phyloP scores from a whole-genome alignment of 768 basidiomycete species.

The Mycena sanguinolenta region DNA sequence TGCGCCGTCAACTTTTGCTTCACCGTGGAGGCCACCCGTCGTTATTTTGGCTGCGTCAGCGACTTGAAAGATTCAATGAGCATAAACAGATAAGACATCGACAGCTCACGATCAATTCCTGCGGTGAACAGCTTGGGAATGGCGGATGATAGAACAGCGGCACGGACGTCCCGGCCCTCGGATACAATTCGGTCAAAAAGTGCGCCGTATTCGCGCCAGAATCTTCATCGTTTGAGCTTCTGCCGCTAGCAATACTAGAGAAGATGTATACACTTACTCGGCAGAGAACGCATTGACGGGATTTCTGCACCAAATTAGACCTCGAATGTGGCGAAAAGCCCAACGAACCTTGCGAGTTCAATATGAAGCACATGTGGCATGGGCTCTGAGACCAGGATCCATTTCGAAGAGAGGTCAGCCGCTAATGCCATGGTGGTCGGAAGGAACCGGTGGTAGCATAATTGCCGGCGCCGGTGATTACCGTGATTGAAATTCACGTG shows the following conservation, averaged over 20 bases:
- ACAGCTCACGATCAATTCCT: conserved; percentile 69
- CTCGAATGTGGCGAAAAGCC: neutral
- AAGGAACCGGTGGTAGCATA: neutral
- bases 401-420: conserved; percentile 38
- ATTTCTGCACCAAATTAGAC: conserved; percentile 42
- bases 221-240: conserved; percentile 48
- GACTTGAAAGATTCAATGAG: conserved; percentile 8
- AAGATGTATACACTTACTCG: conserved; percentile 41
- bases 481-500: too few species aligned
- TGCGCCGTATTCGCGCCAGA: conserved; percentile 67
- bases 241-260: neutral
- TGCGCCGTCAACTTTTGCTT: conserved; percentile 48
- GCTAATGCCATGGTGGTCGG: conserved; percentile 31
- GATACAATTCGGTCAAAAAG: conserved; percentile 59
- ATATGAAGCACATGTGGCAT: conserved; percentile 55
- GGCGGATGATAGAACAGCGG: conserved; percentile 67
- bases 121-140: conserved; percentile 72
- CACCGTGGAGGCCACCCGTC: conserved; percentile 12
- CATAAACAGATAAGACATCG: too few species aligned
- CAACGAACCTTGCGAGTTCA: conserved; percentile 49
- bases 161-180: conserved; percentile 59
- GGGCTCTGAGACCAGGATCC: conserved; percentile 51
- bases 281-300: conserved; percentile 66
- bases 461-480: too few species aligned
- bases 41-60: conserved; percentile 30